Base-by-base conservation (phyloP, 2,329 filamentous ascomycete genomes). In the Emmonsiellopsis sp. region DNA sequence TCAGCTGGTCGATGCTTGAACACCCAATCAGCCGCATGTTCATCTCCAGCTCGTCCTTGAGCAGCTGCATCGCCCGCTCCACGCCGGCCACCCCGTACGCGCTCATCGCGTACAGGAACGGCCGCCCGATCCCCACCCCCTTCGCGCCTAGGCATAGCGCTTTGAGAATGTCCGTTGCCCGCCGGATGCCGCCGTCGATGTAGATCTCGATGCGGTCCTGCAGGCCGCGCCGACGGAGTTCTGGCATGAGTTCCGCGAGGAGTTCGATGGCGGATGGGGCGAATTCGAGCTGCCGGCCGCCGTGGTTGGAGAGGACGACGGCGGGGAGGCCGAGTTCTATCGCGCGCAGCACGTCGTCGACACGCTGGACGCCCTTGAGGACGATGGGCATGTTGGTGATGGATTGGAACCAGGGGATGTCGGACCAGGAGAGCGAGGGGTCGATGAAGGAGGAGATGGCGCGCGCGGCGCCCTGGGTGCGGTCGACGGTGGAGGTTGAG, bases 1-100 rank as follows among this genome's bases (percentile, higher is more conserved):
- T 88, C 57, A 98, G 73, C 61, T 98, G 84, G 37, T 83, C 82
- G 34, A 98, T 70, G 56, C 73, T 84, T 17, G 78, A 81, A 55
- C 84, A 87, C 8, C 93, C 93, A 61, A 98, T 89, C 58, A 98
- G 75, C 6, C 93, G 83, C 93, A 98, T 97, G 66, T 92, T 93
- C 92, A 97, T 97, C 75, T 94, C 90, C 82, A 98, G 88, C 78
- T 98, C 93, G 65, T 97, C 93, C 74, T 88, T 90, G 61, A 95
- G 79, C 55, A 95, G 74, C 71, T 90, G 86, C 86, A 97, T 95
- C 34, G 93, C 93, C 36, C 88, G 81, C 65, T 94, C 88, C 17
- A 97, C 92, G 58, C 93, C 93, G 2, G 85, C 78, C 55, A 88
- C 74, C 1, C 93, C 93, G 64, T 97, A 97, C 8, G 89, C 83